Evolutionary conservation across 352 stramenopile species (phyloP).

Genomic region (Phytophthora vignae): DNA sequence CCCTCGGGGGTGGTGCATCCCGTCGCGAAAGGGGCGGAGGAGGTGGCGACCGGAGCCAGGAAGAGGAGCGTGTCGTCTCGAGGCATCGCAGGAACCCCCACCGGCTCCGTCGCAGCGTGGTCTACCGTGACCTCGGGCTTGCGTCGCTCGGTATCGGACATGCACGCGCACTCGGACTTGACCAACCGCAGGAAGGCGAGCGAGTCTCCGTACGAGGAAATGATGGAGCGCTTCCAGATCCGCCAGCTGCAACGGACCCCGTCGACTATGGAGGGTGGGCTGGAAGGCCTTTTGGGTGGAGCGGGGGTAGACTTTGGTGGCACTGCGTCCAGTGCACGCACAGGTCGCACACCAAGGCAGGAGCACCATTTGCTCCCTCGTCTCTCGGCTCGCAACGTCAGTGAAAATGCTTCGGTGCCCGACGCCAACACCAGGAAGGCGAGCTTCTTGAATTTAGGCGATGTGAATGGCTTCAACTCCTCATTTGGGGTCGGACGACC

Average conservation of each 20-base stretch:
- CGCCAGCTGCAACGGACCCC: constrained; percentile 36
- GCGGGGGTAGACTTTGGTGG: neutral
- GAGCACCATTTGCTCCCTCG: constrained; percentile 9
- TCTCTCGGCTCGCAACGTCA: constrained; percentile 21
- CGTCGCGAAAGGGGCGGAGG: constrained; percentile 8
- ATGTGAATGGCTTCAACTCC: neutral
- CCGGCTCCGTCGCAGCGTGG: constrained; percentile 7
- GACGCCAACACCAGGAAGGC: constrained; percentile 5
- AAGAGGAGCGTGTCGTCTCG: constrained; percentile 26
- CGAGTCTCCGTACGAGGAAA: constrained; percentile 49
- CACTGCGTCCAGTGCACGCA: neutral
- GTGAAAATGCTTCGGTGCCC: constrained; percentile 6
- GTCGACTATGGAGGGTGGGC: constrained; percentile 12
- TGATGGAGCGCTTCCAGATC: constrained; percentile 65
- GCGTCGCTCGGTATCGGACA: constrained; percentile 28
- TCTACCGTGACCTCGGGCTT: constrained; percentile 11
- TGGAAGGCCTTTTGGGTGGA: constrained; percentile 3
- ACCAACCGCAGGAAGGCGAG: neutral
- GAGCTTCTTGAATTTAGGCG: constrained; percentile 21
- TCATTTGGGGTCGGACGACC: constrained; percentile 12
- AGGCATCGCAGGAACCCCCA: constrained; percentile 15
- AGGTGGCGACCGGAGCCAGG: constrained; percentile 3
- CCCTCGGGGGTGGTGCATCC: constrained; percentile 12
- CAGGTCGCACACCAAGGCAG: constrained; percentile 16
- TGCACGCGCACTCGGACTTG: constrained; percentile 8